These are phyloP conservation scores for Clitocybe nebularis DNA, from an alignment of 1,284 basidiomycete genomes.

Conservation along the genomic window DNA sequence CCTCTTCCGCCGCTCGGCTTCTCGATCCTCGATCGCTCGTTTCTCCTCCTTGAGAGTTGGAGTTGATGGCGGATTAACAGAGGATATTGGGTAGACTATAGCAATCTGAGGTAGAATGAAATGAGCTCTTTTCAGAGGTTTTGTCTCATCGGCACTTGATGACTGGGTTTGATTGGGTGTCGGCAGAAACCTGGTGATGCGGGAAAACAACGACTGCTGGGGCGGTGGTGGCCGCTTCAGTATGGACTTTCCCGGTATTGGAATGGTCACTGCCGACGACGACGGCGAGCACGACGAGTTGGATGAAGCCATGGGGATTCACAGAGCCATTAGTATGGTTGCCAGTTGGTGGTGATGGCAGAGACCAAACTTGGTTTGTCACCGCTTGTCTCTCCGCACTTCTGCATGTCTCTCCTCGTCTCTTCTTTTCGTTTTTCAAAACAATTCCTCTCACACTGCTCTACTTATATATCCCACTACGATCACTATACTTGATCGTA, in stretches of 20 bases:
- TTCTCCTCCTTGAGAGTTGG: slow-evolving; percentile 73
- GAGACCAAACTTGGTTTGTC: slow-evolving; percentile 5
- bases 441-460: no score
- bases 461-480: no score
- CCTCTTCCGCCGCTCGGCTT: slow-evolving; percentile 57
- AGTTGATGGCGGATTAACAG: slow-evolving; percentile 73
- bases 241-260: slow-evolving; percentile 72
- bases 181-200: slow-evolving; percentile 64
- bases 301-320: slow-evolving; percentile 21
- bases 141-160: slow-evolving; percentile 28
- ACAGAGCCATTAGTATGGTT: not conserved
- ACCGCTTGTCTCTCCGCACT: not conserved
- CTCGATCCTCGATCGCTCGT: slow-evolving; percentile 62
- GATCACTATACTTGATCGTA: no score
- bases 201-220: slow-evolving; percentile 68
- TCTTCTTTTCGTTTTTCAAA: no score
- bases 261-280: slow-evolving; percentile 73
- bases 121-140: slow-evolving; percentile 77
- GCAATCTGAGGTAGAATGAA: slow-evolving; percentile 81
- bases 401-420: not conserved
- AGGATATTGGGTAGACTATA: slow-evolving; percentile 83
- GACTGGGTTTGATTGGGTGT: slow-evolving; percentile 31
- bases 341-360: slow-evolving; percentile 13
- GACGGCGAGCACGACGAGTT: slow-evolving; percentile 52
- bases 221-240: slow-evolving; percentile 72